Evolutionary conservation across 2,329 filamentous ascomycete species (phyloP).

Genomic region (Pseudocercospora eumusae): DNA sequence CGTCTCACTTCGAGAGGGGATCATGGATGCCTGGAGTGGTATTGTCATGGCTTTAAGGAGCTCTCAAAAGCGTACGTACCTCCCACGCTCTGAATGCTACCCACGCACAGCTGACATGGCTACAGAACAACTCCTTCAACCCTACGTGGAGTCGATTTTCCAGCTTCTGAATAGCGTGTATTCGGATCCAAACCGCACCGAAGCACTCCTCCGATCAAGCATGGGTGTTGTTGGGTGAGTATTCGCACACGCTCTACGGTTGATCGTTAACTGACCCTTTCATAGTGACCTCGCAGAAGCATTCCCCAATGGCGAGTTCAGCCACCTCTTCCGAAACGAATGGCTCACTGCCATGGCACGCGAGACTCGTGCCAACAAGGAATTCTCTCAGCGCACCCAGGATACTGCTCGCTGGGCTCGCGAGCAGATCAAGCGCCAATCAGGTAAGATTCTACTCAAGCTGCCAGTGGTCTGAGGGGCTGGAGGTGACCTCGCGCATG

Average conservation of each 20-base stretch:
- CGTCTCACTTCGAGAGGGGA: slow-evolving; percentile 89
- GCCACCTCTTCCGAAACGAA: slow-evolving; percentile 81
- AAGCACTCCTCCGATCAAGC: slow-evolving; percentile 84
- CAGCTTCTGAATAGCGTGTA: slow-evolving; percentile 78
- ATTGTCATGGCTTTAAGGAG: slow-evolving; percentile 92
- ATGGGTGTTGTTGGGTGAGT: slow-evolving; percentile 96
- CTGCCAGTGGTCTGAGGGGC: slow-evolving; percentile 4
- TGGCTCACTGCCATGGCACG: slow-evolving; percentile 90
- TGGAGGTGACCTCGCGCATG: neutral
- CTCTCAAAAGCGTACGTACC: slow-evolving; percentile 68
- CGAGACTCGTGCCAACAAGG: slow-evolving; percentile 85
- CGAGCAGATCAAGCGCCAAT: slow-evolving; percentile 93
- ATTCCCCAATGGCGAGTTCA: slow-evolving; percentile 86
- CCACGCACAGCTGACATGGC: slow-evolving; percentile 35
- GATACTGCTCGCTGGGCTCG: slow-evolving; percentile 96
- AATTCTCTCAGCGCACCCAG: slow-evolving; percentile 80
- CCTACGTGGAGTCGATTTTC: slow-evolving; percentile 83
- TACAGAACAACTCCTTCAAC: slow-evolving; percentile 68
- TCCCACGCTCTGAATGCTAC: neutral
- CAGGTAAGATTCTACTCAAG: slow-evolving; percentile 33
- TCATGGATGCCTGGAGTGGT: slow-evolving; percentile 98
- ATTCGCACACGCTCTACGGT: slow-evolving; percentile 4
- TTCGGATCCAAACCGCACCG: slow-evolving; percentile 82
- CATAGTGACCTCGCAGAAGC: slow-evolving; percentile 86
- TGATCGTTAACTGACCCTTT: slow-evolving; percentile 41